Percentiles rank a stretch among this genome's conserved stretches.
phyloP scores from a whole-genome alignment of 23 red algal genomes.

The Chondrus crispus region DNA sequence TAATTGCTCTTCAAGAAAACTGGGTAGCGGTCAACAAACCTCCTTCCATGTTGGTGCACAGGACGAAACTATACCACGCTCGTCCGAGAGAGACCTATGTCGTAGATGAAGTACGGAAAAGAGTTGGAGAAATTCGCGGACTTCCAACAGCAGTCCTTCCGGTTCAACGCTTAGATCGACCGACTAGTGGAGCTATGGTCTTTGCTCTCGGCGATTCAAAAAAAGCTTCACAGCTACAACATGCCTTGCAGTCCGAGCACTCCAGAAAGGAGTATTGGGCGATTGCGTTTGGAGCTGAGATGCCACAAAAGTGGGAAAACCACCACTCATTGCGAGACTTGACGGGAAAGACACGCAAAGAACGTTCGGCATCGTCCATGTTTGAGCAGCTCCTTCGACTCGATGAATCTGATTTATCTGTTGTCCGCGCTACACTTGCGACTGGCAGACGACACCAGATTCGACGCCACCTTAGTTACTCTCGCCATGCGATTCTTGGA shows the following conservation, averaged over 20 bases:
- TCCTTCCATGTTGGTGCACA: slow-evolving; percentile 24
- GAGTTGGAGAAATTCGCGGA: neutral
- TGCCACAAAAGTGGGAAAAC: slow-evolving; percentile 46
- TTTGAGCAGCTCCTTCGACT: slow-evolving; percentile 23
- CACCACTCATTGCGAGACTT: slow-evolving; percentile 35
- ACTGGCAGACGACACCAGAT: slow-evolving; percentile 69
- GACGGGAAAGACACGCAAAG: slow-evolving; percentile 3
- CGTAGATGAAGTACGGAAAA: neutral
- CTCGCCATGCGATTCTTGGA: slow-evolving; percentile 52
- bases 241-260: neutral
- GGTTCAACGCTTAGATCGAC: slow-evolving; percentile 52
- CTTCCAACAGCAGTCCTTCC: neutral
- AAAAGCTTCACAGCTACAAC: slow-evolving; percentile 41
- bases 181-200: slow-evolving; percentile 44
- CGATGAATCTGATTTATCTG: slow-evolving; percentile 7
- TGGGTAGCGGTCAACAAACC: slow-evolving; percentile 66
- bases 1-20: neutral
- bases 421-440: slow-evolving; percentile 1
- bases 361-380: neutral
- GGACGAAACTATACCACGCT: slow-evolving; percentile 24
- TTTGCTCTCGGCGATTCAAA: slow-evolving; percentile 24
- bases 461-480: slow-evolving; percentile 45
- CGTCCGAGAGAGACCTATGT: slow-evolving; percentile 13
- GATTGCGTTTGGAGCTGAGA: slow-evolving; percentile 33
- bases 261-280: slow-evolving; percentile 58